Evolutionary conservation across 1,284 basidiomycete species (phyloP), one percentile per base, ranked within the genome.

Genomic region (Ganoderma leucocontextum): DNA sequence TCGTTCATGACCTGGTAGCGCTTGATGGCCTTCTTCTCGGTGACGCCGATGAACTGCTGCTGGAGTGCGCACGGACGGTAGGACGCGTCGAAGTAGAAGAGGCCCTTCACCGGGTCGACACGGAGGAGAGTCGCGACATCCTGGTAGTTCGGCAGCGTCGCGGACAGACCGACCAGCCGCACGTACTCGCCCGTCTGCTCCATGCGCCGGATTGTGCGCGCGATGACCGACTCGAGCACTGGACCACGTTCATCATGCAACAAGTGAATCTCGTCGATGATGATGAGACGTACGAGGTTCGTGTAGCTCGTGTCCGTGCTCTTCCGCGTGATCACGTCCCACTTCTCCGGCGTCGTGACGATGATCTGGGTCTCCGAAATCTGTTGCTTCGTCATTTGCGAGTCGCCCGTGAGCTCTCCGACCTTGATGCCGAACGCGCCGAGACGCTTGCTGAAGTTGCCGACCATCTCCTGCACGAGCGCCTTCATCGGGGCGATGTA

Each of bases 401-500:
- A 91, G 81, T 99, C 98, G 55, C 98, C 98, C 0, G 98, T 99
- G 64, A 99, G 86, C 80, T 99, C 97, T 52, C 95, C 95, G 66
- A 99, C 94, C 73, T 90, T 93, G 81, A 99, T 88, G 61, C 93
- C 95, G 77, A 91, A 97, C 1, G 87, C 85, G 12, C 87, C 86
- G 49, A 99, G 89, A 5, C 98, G 93, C n/a, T 89, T 85, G 63
- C 87, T 86, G 77, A 99, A 99, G 76, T 96, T 97, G 73, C 95
- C 93, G 68, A 98, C 96, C 91, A 97, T 97, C 80, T 99, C 96
- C 79, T 98, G 96, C 0, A 99, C 96, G 66, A 99, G 88, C 1
- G 96, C 97, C 80, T 98, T 99, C 98, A 99, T 99, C 1, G 98
- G 98, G 0, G 98, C 97, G 62, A 99, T 91, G 79, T 99, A 99